Base-by-base conservation (phyloP, 305 asterid genomes). In the Fraxinus sp. region DNA sequence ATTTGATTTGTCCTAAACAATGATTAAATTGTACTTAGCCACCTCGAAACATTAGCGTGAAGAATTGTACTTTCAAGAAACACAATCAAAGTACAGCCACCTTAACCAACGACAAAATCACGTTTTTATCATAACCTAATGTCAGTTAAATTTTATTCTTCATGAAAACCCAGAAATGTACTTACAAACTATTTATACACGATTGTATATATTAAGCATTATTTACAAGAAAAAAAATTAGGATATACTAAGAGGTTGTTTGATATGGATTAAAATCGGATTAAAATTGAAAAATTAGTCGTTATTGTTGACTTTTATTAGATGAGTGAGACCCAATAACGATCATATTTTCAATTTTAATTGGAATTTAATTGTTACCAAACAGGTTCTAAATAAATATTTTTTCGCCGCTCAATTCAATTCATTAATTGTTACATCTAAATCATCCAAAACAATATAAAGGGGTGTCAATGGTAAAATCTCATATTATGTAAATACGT, bases 1-100 rank as follows among this genome's bases (percentile, higher is more conserved):
- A 62, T 62, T 18, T 57, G 74, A 33, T 16, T 68, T 74, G 83
- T 82, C 83, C 83, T 76, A 83, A 83, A 46, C 77, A 26, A 49
- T 52, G 49, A 79, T 66, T 84, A 43, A 43, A 43, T 43, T 11
- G n/a, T 43, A 43, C 55, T 11, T 43, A 11, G 55, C 11, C 55
- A 43, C 7, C 10, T 57, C 28, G 28, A 57, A 57, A 46, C 16
- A 74, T 64, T 28, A 68, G 14, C 78, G 16, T 79, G 49, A n/a
- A 71, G 43, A 24, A 39, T 28, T 80, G 39, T 77, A 55, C 52
- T 43, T 71, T 52, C 26, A 41, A 41, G 62, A 49, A 80, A 68
- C 28, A 32, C 39, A 52, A 43, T 3, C 36, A 73, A 73, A 73
- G 83, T 73, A 72, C 74, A 14, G 74, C 75, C 35, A 46, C n/a